Evolutionary conservation across 345 rosid species (phyloP), one percentile per base, ranked within the genome.

Genomic region (Populus ilicifolia): DNA sequence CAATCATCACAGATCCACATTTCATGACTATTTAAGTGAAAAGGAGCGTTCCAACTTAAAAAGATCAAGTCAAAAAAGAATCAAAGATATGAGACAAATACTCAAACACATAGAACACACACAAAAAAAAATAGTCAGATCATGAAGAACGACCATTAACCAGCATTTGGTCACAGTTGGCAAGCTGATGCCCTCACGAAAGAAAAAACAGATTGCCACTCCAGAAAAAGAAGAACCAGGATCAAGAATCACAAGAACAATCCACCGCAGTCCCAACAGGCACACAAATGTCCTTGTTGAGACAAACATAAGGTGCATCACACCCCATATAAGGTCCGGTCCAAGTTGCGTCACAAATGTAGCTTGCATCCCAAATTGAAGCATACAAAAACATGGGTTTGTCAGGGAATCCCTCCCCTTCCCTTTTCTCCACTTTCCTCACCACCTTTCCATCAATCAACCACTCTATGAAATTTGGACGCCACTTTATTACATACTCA

Each of bases 291-390:
- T 86, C 84, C 82, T 85, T 82, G 50, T 86, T 88, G 75, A 85
- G 82, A 70, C 89, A 86, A 75, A 88, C 85, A 69, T 89, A 89
- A 21, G 93, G 93, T 14, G 83, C 88, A 73, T 88, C 88, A 18
- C 76, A 77, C 13, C 90, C 87, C n/a, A 72, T 27, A 11, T 83
- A 88, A 11, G 80, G 74, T 13, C 89, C 92, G 11, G 86, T 76
- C 93, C 93, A 89, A 72, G 79, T 75, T 7, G 82, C 89, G 46
- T 84, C 75, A 62, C 69, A 87, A 39, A 88, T 84, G 80, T 66
- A 80, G 88, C 93, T 86, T 5, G 90, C 91, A 74, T 89, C 87
- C 91, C 90, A 89, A 52, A 89, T 72, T 11, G 93, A 89, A 54
- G 91, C 84, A 33, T 89, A 86, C 83, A 88, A 48, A 75, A 82